Conservation (phyloP, 306 rosid species). For the Acacia confusa region DNA sequence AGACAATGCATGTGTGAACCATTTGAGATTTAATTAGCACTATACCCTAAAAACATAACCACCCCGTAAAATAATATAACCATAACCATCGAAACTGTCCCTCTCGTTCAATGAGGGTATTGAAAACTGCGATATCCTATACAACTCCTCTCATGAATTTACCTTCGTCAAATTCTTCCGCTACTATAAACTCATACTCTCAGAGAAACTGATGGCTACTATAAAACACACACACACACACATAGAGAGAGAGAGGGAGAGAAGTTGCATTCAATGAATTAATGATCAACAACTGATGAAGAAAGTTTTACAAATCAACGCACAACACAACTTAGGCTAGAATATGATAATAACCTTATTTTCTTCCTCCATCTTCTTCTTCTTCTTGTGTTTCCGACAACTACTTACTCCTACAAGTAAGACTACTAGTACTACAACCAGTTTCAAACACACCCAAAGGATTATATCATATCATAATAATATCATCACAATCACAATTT, state of each 20-base stretch:
- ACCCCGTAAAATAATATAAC: neutral
- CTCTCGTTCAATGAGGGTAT: neutral
- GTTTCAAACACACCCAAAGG: conserved; percentile 32
- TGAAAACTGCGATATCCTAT: neutral
- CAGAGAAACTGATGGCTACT: neutral
- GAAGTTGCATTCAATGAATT: conserved; percentile 16
- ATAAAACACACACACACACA: neutral
- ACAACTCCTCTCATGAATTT: neutral
- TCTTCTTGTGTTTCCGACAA: neutral
- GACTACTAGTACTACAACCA: neutral
- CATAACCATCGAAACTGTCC: conserved; percentile 22
- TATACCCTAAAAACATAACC: neutral
- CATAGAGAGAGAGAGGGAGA: neutral
- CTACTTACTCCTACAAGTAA: neutral
- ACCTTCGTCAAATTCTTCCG: neutral
- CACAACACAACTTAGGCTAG: neutral
- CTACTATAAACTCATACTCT: neutral
- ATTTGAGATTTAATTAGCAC: conserved; percentile 23
- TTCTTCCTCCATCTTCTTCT: neutral
- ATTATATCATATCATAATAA: neutral
- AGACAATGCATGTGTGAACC: conserved; percentile 83
- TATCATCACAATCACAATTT: conserved; percentile 42
- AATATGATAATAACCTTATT: neutral
- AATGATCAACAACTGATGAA: neutral
- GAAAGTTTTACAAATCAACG: conserved; percentile 22